Base-by-base conservation (phyloP, 2,329 filamentous ascomycete genomes). In the Cyanodermella asteris region DNA sequence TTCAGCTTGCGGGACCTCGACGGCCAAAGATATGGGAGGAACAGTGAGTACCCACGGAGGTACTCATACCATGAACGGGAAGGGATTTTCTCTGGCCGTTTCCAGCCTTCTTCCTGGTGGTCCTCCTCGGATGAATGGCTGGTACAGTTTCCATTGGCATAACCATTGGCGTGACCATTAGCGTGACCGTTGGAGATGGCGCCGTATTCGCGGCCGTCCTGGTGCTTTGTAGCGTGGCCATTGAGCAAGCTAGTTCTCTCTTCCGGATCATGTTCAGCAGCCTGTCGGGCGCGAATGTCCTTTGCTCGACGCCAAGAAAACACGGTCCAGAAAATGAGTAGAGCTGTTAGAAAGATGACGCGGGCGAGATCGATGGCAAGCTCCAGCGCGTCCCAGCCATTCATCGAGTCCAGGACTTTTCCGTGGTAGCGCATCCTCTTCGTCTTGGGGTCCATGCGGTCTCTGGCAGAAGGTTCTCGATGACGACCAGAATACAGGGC, bases 21-120 rank as follows among this genome's bases (percentile, higher is more conserved):
- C 1, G 87, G 87, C 87, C 87, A 97, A 30, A 94, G 65, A 43
- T 94, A 97, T 0, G 82, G 84, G 45, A 94, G 90, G 50, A 97
- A 91, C 25, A 93, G 59, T 8, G 73, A 76, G 47, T 94, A 97
- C 22, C 84, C 81, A 34, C 73, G 71, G 31, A 93, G 56, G 46
- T 97, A 97, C 43, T 94, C 82, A 69, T 76, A 91, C 87, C 87
- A 97, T 26, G 72, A 87, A 36, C 76, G 80, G 37, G 76, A 75
- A 3, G 80, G 82, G 6, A 80, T 64, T 34, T 78, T 84, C 18
- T 74, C 73, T 2, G 82, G 82, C 37, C 84, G 73, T 46, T 90
- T 90, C 58, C 91, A 94, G 5, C 76, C 78, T 29, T 78, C 72
- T 32, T 58, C 48, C 34, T 54, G 47, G 24, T 51, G 38, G 27